Conservation (phyloP, 768 basidiomycete genomes). For the Tephrocybe sp. region DNA sequence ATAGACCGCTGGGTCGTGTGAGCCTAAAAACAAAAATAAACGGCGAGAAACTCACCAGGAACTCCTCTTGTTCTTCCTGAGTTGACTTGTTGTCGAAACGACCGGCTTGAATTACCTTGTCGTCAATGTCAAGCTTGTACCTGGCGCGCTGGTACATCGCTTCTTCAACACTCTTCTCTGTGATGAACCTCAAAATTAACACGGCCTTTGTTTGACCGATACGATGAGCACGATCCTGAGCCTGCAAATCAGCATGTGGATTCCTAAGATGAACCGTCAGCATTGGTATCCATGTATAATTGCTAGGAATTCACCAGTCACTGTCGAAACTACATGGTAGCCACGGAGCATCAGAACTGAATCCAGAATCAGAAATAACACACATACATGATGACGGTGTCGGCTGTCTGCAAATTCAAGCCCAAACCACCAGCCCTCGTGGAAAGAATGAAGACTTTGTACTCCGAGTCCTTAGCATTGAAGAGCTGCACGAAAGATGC, state of each 20-base stretch:
- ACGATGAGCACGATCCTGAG: constrained; percentile 99
- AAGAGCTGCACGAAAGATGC: constrained; percentile 83
- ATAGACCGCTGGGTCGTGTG: constrained; percentile 67
- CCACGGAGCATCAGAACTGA: constrained; percentile 9
- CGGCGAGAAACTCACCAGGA: constrained; percentile 59
- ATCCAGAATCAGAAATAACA: neutral
- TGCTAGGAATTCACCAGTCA: constrained; percentile 52
- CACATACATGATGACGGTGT: constrained; percentile 91
- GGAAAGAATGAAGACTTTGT: constrained; percentile 90
- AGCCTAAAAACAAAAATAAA: constrained; percentile 9
- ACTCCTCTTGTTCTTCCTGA: constrained; percentile 95
- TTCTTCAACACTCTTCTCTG: constrained; percentile 97
- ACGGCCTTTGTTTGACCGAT: constrained; percentile 99
- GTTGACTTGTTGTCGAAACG: constrained; percentile 99
- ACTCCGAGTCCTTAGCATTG: constrained; percentile 87
- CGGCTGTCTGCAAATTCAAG: constrained; percentile 93
- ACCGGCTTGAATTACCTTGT: constrained; percentile 99
- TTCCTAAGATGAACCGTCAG: constrained; percentile 55
- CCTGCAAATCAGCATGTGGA: constrained; percentile 98
- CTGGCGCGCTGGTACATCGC: constrained; percentile 95
- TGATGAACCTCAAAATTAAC: constrained; percentile 94
- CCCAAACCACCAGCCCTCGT: constrained; percentile 93
- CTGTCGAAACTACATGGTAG: constrained; percentile 62
- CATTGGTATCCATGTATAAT: neutral
- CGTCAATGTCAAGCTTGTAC: constrained; percentile 97